phyloP scores from a whole-genome alignment of 2,329 filamentous ascomycete species.

The Diplocarpon mali region DNA sequence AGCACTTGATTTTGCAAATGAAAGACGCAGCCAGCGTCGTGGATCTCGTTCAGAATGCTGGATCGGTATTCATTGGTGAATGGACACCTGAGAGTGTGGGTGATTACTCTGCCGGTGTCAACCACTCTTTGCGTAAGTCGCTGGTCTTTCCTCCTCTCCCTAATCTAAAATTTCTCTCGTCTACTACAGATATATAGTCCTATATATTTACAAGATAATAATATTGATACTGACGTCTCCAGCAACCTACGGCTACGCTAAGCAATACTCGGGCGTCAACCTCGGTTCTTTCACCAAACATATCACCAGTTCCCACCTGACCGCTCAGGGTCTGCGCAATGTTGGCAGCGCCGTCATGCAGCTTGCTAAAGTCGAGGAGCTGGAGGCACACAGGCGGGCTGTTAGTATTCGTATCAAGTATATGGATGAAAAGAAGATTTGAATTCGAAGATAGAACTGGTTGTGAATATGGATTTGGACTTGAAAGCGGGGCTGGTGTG shows the following conservation, averaged over 20 bases:
- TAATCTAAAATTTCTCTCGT: too few relatives aligned
- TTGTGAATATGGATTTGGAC: too few relatives aligned
- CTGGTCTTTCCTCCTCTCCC: background rate
- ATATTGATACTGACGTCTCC: constrained; percentile 6
- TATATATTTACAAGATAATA: too few relatives aligned
- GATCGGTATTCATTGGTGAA: constrained; percentile 87
- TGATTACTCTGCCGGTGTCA: constrained; percentile 95
- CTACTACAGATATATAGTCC: too few relatives aligned
- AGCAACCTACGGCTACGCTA: constrained; percentile 97
- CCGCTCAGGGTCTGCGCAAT: constrained; percentile 71
- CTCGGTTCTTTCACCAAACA: constrained; percentile 94
- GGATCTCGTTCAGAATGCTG: constrained; percentile 78
- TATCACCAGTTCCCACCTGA: constrained; percentile 90
- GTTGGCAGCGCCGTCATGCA: constrained; percentile 89
- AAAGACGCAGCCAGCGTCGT: constrained; percentile 64
- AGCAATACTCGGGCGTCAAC: constrained; percentile 97
- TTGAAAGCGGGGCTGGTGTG: too few relatives aligned
- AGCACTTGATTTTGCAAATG: constrained; percentile 90
- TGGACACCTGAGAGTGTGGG: constrained; percentile 98
- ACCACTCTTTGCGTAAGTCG: constrained; percentile 87
- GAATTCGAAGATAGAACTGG: background rate
- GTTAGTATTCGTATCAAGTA: constrained; percentile 52
- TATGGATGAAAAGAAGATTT: constrained; percentile 27
- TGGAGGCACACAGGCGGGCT: constrained; percentile 81
- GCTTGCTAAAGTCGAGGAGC: constrained; percentile 82